These are phyloP conservation scores for Cladophialophora yegresii DNA, from an alignment of 2,329 filamentous ascomycete genomes.

Conservation along the genomic window DNA sequence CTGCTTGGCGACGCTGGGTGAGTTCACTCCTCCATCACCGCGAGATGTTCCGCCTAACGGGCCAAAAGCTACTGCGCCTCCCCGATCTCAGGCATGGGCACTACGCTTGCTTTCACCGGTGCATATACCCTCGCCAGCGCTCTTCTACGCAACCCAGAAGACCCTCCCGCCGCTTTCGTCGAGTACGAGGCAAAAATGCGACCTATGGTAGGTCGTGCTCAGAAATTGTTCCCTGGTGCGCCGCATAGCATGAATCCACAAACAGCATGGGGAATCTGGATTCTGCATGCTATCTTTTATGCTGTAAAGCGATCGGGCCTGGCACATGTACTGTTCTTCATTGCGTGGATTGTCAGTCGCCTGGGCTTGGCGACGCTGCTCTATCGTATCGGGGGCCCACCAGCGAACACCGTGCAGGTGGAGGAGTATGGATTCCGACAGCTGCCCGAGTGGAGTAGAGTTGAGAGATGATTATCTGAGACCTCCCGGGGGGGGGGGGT, in stretches of 20 bases:
- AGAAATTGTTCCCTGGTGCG: slow-evolving; percentile 36
- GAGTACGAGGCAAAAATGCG: slow-evolving; percentile 36
- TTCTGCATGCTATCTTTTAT: slow-evolving; percentile 17
- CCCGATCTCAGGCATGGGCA: slow-evolving; percentile 31
- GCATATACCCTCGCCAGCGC: slow-evolving; percentile 31
- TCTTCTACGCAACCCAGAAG: slow-evolving; percentile 5
- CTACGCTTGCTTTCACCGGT: slow-evolving; percentile 25
- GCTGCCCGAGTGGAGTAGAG: slow-evolving; percentile 21
- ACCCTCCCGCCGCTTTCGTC: slow-evolving; percentile 31
- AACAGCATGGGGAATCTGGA: slow-evolving; percentile 34
- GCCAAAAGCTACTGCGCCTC: slow-evolving; percentile 23
- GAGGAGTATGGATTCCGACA: slow-evolving; percentile 38
- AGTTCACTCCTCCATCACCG: background rate
- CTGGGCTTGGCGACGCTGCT: background rate
- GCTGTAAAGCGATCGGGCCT: slow-evolving; percentile 16
- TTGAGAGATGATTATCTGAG: background rate
- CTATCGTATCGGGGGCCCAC: slow-evolving; percentile 28
- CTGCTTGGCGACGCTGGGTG: slow-evolving; percentile 48
- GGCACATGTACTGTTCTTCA: slow-evolving; percentile 26
- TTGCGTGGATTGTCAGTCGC: slow-evolving; percentile 2
- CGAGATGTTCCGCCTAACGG: slow-evolving; percentile 2
- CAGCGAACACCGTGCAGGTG: slow-evolving; percentile 35
- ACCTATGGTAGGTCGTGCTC: slow-evolving; percentile 36
- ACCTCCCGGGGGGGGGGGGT: background rate
- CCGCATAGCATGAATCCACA: slow-evolving; percentile 31